Base-by-base conservation (phyloP, 306 rosid genomes). In the Prunus mongolica region DNA sequence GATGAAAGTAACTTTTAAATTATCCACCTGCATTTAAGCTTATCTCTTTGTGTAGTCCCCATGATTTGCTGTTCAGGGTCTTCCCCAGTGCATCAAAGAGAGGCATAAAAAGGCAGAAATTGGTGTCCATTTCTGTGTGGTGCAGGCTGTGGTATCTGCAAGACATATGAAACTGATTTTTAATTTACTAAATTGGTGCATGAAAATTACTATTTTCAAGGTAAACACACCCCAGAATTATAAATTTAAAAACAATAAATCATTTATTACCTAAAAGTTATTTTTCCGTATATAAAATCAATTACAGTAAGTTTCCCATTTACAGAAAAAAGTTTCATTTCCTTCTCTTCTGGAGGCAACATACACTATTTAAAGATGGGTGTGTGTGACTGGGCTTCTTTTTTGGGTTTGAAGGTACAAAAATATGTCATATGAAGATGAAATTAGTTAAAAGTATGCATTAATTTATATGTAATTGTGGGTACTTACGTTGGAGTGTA, bases 81-180 rank as follows among this genome's bases (percentile, higher is more conserved):
- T 86, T 85, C 74, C 99, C 92, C 3, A 96, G 52, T 4, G 81
- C 93, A 56, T 96, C 98, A 75, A 96, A 96, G 66, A 96, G 86
- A 70, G 99, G 99, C 99, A 96, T 93, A 71, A 93, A 96, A 80
- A 96, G 97, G 89, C 99, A 92, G 90, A 96, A 91, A 74, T 96
- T 96, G 77, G 96, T 72, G 30, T 67, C 87, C 90, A 79, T 88
- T 24, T 93, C 89, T 34, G 91, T 79, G 76, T 85, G 97, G 82
- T 96, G 99, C 61, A 96, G 86, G 69, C 79, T 81, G 78, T 91
- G 91, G 86, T 91, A 96, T 80, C 99, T 96, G 92, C 89, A 84
- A 38, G 30, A 56, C 10, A 7, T n/a, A 6, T 28, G 13, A 16
- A 18, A 30, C 34, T 16, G 4, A 30, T 30, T 28, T 9, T 15